Base-by-base conservation (phyloP, 2,329 filamentous ascomycete genomes). In the Gliomastix tumulicola region DNA sequence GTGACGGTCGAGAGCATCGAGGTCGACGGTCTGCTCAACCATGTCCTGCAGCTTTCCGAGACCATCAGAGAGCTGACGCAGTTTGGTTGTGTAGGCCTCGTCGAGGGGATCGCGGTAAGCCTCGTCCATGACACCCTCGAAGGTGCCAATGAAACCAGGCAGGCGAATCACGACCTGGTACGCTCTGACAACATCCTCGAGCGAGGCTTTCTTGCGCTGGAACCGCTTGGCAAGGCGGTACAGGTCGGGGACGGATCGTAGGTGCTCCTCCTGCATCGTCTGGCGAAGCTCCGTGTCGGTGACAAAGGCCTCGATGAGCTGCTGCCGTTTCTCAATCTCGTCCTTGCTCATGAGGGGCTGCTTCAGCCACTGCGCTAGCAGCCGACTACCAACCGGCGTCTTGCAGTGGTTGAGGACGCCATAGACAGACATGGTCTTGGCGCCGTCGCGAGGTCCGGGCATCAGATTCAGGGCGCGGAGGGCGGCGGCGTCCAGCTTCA, bases 351-450 rank as follows among this genome's bases (percentile, higher is more conserved):
- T 98, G 27, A 98, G 65, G 1, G 92, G 92, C 58, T 98, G 92
- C 62, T 98, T 98, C 36, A 98, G 69, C 92, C 92, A 98, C 55
- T 98, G 94, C 2, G 90, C 83, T 21, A 98, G 68, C 40, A 98
- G 60, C 33, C 94, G 76, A 51, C 89, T 94, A 12, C 92, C 92
- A 2, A 94, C 81, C 0, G 92, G 87, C 2, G 92, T 98, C 60
- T 95, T 97, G 79, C 92, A 98, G 59, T 97, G 89, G 51, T 98
- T 97, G 30, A 98, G 69, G 15, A 98, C 67, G 1, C 92, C 92
- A 49, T 86, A 98, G 36, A 98, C 59, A 54, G 89, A 97, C 92
- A 98, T 98, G 1, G 79, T 94, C 66, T 96, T 97, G n/a, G 88
- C 77, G 3, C 92, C 92, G 53, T 98, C 92, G 45, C 88, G 80